Conservation (phyloP, 2,329 filamentous ascomycete genomes). For the Aspergillus pseudoviridinutans region DNA sequence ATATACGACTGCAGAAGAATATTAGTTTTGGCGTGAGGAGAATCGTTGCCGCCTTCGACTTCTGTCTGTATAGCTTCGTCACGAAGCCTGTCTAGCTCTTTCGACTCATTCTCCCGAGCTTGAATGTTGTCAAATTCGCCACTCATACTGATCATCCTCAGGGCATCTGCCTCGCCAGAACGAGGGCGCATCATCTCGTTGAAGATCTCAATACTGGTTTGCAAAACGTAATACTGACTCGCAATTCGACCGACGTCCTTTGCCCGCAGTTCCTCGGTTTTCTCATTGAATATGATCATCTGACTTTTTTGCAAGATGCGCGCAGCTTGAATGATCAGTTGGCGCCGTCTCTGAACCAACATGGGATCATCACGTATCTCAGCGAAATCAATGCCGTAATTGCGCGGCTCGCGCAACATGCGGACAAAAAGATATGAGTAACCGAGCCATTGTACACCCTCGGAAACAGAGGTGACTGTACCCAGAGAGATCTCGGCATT, state of each 20-base stretch:
- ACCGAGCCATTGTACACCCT: conserved; percentile 95
- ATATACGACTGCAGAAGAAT: conserved; percentile 93
- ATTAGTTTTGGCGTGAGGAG: conserved; percentile 87
- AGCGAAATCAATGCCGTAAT: conserved; percentile 92
- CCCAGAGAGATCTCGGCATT: conserved; percentile 93
- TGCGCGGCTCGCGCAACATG: conserved; percentile 86
- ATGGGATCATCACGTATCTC: conserved; percentile 85
- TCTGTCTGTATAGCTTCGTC: conserved; percentile 71
- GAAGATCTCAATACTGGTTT: conserved; percentile 92
- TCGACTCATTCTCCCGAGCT: conserved; percentile 81
- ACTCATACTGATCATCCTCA: conserved; percentile 96
- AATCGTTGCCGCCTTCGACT: conserved; percentile 63
- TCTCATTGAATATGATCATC: conserved; percentile 98
- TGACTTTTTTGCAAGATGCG: conserved; percentile 84
- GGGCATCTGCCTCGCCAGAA: conserved; percentile 83
- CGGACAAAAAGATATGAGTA: conserved; percentile 97
- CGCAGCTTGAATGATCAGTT: conserved; percentile 85
- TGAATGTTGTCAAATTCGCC: conserved; percentile 98
- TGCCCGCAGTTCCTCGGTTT: conserved; percentile 83
- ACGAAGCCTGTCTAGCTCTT: conserved; percentile 74
- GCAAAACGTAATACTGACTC: conserved; percentile 93
- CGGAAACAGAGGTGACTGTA: conserved; percentile 88
- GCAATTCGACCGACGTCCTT: conserved; percentile 97
- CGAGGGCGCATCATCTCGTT: conserved; percentile 87
- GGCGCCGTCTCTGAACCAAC: conserved; percentile 77